phyloP scores from a whole-genome alignment of 75 land plant species.

The Pinus taeda region DNA sequence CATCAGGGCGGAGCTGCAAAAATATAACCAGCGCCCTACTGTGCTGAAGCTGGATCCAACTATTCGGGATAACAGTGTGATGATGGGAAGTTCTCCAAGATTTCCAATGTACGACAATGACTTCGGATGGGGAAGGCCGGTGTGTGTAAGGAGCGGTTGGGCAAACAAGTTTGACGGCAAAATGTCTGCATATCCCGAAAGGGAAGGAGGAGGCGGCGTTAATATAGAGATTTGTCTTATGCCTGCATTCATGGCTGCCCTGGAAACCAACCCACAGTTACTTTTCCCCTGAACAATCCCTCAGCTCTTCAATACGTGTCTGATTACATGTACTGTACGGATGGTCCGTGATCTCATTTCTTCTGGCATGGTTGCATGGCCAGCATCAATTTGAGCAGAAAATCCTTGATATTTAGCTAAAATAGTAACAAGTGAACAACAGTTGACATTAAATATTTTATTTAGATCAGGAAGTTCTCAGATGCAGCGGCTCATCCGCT shows the following conservation, averaged over 20 bases:
- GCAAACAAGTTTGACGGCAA: constrained; percentile 74
- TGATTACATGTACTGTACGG: too few species aligned
- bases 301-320: too few species aligned
- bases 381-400: too few species aligned
- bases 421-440: too few species aligned
- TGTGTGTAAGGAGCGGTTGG: constrained; percentile 52
- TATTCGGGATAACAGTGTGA: constrained; percentile 42
- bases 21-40: constrained; percentile 41
- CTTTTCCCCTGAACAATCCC: not conserved
- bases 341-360: too few species aligned
- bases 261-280: constrained; percentile 34
- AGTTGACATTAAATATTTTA: too few species aligned
- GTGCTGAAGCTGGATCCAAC: constrained; percentile 38
- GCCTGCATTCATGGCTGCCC: constrained; percentile 51
- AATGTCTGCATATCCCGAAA: constrained; percentile 67
- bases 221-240: constrained; percentile 66
- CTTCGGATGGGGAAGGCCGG: constrained; percentile 70
- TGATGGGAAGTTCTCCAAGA: constrained; percentile 71
- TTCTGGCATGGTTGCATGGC: too few species aligned
- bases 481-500: too few species aligned
- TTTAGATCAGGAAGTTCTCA: too few species aligned
- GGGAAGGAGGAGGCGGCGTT: constrained; percentile 45
- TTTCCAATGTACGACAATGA: constrained; percentile 71
- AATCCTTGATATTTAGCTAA: too few species aligned
- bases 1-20: constrained; percentile 29